phyloP scores from a whole-genome alignment of 2,329 filamentous ascomycete species.

The Fusarium protoensiforme region DNA sequence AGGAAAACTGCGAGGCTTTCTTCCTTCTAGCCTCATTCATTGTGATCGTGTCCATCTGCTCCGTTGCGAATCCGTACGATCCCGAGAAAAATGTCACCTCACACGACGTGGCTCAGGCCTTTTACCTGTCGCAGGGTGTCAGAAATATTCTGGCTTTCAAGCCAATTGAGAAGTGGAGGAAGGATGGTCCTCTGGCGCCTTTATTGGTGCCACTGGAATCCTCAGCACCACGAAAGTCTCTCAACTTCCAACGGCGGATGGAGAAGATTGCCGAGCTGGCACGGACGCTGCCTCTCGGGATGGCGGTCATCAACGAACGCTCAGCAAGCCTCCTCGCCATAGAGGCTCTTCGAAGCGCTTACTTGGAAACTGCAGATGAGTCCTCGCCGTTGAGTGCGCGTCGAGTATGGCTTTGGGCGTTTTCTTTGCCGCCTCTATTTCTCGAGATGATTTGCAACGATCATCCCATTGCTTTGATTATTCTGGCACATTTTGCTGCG shows the following conservation, averaged over 20 bases:
- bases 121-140: slow-evolving; percentile 18
- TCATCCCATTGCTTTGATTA: slow-evolving; percentile 19
- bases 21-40: slow-evolving; percentile 26
- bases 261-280: slow-evolving; percentile 10
- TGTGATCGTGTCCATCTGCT: slow-evolving; percentile 10
- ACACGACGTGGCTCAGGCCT: slow-evolving; percentile 10
- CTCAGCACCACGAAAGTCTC: background rate
- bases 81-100: background rate
- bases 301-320: slow-evolving; percentile 17
- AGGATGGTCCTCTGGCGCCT: background rate
- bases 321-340: slow-evolving; percentile 19
- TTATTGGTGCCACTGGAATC: background rate
- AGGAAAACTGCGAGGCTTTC: slow-evolving; percentile 18
- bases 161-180: slow-evolving; percentile 10
- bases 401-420: slow-evolving; percentile 22
- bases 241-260: slow-evolving; percentile 14
- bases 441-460: slow-evolving; percentile 13
- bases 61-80: slow-evolving; percentile 6
- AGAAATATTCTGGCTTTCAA: slow-evolving; percentile 8
- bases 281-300: slow-evolving; percentile 1
- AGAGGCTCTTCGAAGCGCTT: slow-evolving; percentile 9
- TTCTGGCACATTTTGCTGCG: slow-evolving; percentile 18
- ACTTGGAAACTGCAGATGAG: background rate
- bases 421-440: slow-evolving; percentile 12
- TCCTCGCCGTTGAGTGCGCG: background rate